Base-by-base conservation (phyloP, 2,329 filamentous ascomycete genomes). In the Penicillium sp. region DNA sequence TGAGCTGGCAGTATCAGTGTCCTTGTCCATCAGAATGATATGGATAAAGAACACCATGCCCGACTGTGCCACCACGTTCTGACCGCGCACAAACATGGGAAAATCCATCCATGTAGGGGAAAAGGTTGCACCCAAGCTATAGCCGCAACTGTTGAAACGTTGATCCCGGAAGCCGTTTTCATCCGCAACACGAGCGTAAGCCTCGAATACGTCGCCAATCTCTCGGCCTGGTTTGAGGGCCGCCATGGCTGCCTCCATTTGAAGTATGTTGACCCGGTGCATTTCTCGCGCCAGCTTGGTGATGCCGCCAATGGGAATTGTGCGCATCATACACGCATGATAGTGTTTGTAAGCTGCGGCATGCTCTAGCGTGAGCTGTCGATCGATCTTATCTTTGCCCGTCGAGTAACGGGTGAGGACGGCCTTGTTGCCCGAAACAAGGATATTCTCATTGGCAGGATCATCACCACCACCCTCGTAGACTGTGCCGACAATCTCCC, bases 391-490 rank as follows among this genome's bases (percentile, higher is more conserved):
- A 46, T 62, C 54, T 29, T 67, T 68, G 8, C 66, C 66, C 3
- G 66, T 66, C 0, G 66, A 69, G 36, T 69, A 69, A 8, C 66
- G 63, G n/a, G 66, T 69, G 3, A 69, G 59, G 18, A 69, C 66
- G 2, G 65, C 66, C 46, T 69, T 67, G 40, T 69, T 69, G 4
- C 66, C 66, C 1, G 66, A 68, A 8, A 69, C 66, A 23, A 70
- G 62, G 33, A 70, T 69, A 46, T 70, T 70, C 46, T 69, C 65
- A 27, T 69, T 69, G 8, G 68, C 65, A 5, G 68, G 68, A 51
- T 69, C 66, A 44, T 70, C 67, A n/a, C 67, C 67, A n/a, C 67
- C 67, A 7, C 67, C 66, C 34, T 69, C 67, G 44, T 70, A 70
- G 30, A 70, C 68, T 7, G 67, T 69, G 20, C 67, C 67, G 8